A percentile compares a stretch with the other conserved stretches of the same genome.
phyloP scores from a whole-genome alignment of 352 stramenopile species.

The Globisporangium lucens region DNA sequence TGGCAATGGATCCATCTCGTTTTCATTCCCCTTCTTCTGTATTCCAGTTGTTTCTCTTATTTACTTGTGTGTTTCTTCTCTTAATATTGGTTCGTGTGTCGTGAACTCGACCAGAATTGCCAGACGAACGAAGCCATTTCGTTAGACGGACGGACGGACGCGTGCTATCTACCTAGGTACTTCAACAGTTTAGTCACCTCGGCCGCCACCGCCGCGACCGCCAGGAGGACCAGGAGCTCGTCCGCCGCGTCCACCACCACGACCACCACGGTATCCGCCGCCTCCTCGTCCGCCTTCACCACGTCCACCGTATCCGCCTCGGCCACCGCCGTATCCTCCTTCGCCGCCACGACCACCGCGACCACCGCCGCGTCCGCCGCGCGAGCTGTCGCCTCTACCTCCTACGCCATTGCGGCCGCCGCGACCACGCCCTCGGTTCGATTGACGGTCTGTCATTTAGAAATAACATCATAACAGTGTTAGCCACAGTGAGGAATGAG shows the following conservation, averaged over 20 bases:
- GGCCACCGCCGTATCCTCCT: constrained; percentile 40
- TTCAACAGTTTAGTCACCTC: constrained; percentile 6
- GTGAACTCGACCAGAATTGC: background rate
- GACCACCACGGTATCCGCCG: constrained; percentile 21
- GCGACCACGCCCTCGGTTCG: constrained; percentile 68
- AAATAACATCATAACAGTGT: constrained; percentile 10
- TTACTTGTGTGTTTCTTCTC: constrained; percentile 8
- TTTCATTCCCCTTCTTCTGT: constrained; percentile 4
- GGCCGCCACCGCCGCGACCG: constrained; percentile 24
- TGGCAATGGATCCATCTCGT: constrained; percentile 4
- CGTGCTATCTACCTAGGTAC: background rate
- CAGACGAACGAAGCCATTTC: background rate
- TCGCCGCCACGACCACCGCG: constrained; percentile 35
- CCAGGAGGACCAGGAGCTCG: constrained; percentile 5
- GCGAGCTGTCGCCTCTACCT: constrained; percentile 20
- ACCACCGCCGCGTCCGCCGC: constrained; percentile 13
- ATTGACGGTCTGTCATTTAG: constrained; percentile 56
- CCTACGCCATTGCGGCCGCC: constrained; percentile 54
- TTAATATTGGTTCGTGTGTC: background rate
- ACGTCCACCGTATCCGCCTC: constrained; percentile 30
- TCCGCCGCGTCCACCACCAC: constrained; percentile 24
- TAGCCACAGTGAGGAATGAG: constrained; percentile 8
- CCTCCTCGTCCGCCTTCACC: constrained; percentile 23
- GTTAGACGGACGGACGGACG: background rate
- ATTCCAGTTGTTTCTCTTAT: background rate